Evolutionary conservation across 108 stramenopile genomes (phyloP), one percentile per base, ranked within the genome.

Genomic region (Chaetoceros tenuissimus): DNA sequence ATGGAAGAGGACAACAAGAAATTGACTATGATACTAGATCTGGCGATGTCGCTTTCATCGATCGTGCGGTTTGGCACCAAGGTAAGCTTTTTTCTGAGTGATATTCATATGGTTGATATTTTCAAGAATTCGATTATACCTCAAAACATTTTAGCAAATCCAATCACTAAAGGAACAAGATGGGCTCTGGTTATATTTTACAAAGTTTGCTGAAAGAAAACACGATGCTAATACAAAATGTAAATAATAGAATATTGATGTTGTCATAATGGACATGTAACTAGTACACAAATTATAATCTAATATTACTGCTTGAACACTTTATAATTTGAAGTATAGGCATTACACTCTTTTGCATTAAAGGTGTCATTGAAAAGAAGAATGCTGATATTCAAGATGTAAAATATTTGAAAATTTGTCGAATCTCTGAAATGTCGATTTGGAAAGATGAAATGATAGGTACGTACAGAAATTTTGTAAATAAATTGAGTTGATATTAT

Each of bases 151-250:
- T 5, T 40, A 60, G 91, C 91, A 3, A 83, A 93, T 69, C 91
- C 91, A 16, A 93, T 93, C 22, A 85, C 87, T 23, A 85, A 83
- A 64, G 91, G 91, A 0, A 85, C 81, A n/a, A 67, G 91, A 51
- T 93, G 91, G 91, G 91, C 91, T 1, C 64, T 93, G 31, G 91
- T 93, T 1, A 93, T 93, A 23, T 93, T 93, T 51, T 93, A 93
- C 68, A 72, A 84, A 50, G 87, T 92, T 5, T 62, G 51, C 25
- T 51, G 55, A 28, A 60, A 53, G 5, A n/a, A 25, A 31, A 5
- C 27, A 29, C 18, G 53, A 17, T 21, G 53, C 26, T 26, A 54
- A 5, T 49, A 49, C 7, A 5, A 18, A n/a, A 7, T 16, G n/a
- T 16, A 24, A 16, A 49, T 7, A 7, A 7, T 23, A 7, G 7